Evolutionary conservation across 179 eudicot species (phyloP), one percentile per base, ranked within the genome.

Genomic region (Actinidia polygama): DNA sequence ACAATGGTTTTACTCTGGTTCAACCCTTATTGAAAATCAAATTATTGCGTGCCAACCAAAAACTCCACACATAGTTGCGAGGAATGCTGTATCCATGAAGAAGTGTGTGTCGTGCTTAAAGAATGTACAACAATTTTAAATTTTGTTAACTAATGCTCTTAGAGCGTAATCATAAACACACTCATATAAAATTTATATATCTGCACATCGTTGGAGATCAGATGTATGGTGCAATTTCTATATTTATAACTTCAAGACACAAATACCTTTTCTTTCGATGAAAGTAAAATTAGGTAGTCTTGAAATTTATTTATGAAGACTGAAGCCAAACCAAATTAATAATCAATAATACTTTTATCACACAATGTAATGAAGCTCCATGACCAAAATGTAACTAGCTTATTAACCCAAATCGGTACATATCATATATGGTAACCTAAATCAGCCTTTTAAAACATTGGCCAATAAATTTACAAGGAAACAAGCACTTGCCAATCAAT

Each of bases 401-500:
- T 16, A 44, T 10, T 44, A 26, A 19, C 10, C 16, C 10, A 15
- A 24, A 24, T 11, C 0, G 58, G 23, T 49, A 73, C 36, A 73
- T 50, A 8, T n/a, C 44, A 40, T 40, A 40, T 49, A 49, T 49
- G 77, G 59, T 10, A 50, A 50, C 55, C 16, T n/a, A 23, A 23
- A 73, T 23, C 15, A 73, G 54, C 19, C 58, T 21, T 6, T 11
- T 15, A 0, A 49, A 58, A 21, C 53, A 50, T 21, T 23, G 55
- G 40, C 77, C 19, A 73, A 73, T 66, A 66, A 26, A 15, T 75
- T 77, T 77, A 77, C 68, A 77, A 55, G 10, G 51, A n/a, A 55
- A 26, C 61, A 75, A 19, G 64, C 64, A 54, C 24, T 54, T 55
- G 15, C 24, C 15, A 75, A 23, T 14, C 49, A 40, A n/a, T 19